phyloP scores from a whole-genome alignment of 768 basidiomycete genomes.

The Holtermannia corniformis region DNA sequence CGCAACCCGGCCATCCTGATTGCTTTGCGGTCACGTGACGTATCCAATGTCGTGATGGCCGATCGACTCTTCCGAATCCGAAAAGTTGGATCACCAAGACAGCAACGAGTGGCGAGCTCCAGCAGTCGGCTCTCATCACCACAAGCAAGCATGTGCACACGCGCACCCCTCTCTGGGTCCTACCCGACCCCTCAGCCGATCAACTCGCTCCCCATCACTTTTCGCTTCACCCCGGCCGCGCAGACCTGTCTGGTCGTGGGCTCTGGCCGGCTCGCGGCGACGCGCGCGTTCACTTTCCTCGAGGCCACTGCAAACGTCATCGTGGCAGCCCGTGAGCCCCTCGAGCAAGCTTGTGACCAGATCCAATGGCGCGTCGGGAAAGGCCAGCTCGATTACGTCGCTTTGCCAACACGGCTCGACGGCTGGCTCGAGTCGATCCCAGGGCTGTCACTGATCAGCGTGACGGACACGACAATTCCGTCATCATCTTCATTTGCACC shows the following conservation, averaged over 20 bases:
- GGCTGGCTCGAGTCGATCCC: slow-evolving; percentile 24
- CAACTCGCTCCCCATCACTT: slow-evolving; percentile 70
- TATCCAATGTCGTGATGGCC: neutral
- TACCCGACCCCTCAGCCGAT: slow-evolving; percentile 45
- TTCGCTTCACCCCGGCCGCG: slow-evolving; percentile 45
- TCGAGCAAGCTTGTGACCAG: slow-evolving; percentile 56
- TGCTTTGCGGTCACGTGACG: neutral
- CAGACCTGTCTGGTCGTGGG: slow-evolving; percentile 61
- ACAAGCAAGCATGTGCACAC: neutral
- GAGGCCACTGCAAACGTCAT: slow-evolving; percentile 68
- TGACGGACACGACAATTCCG: slow-evolving; percentile 65
- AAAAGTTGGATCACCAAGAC: neutral
- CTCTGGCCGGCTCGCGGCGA: slow-evolving; percentile 66
- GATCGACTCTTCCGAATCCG: neutral
- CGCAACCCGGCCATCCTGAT: no score
- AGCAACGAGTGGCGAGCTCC: neutral
- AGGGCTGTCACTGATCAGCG: slow-evolving; percentile 54
- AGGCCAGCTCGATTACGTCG: slow-evolving; percentile 52
- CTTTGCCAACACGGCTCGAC: slow-evolving; percentile 35
- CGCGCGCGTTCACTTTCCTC: slow-evolving; percentile 69
- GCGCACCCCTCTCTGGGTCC: slow-evolving; percentile 9
- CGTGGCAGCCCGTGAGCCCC: slow-evolving; percentile 49
- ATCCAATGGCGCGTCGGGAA: slow-evolving; percentile 54
- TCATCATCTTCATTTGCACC: slow-evolving; percentile 45
- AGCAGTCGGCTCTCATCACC: neutral